Percentiles rank a stretch among this genome's conserved stretches.
Conservation (phyloP, 1,284 basidiomycete genomes). For the Tremellales sp. region DNA sequence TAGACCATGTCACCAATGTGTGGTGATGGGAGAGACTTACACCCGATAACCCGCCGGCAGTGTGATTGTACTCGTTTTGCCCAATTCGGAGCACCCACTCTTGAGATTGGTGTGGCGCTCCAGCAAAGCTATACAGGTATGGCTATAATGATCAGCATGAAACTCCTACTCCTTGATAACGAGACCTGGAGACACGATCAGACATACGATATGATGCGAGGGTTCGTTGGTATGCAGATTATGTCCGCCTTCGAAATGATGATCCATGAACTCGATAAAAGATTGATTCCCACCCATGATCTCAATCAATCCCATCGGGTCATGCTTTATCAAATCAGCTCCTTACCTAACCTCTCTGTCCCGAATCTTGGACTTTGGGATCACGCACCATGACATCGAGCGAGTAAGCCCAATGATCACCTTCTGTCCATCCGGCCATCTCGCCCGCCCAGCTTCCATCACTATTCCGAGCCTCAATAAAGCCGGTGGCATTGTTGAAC, state of each 20-base stretch:
- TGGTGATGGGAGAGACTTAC: slow-evolving; percentile 53
- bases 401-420: slow-evolving; percentile 78
- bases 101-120: slow-evolving; percentile 65
- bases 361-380: no score
- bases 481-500: slow-evolving; percentile 68
- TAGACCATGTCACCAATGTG: not conserved
- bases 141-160: slow-evolving; percentile 47
- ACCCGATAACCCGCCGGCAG: slow-evolving; percentile 47
- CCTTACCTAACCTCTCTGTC: no score
- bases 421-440: slow-evolving; percentile 71
- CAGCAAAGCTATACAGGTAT: slow-evolving; percentile 70
- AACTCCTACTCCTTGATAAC: no score
- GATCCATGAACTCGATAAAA: slow-evolving; percentile 67
- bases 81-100: slow-evolving; percentile 66
- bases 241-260: slow-evolving; percentile 72
- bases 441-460: slow-evolving; percentile 68
- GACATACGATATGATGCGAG: slow-evolving; percentile 39
- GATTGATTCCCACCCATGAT: slow-evolving; percentile 61
- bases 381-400: slow-evolving; percentile 60
- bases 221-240: slow-evolving; percentile 81
- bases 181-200: no score
- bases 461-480: slow-evolving; percentile 72
- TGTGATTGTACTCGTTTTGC: slow-evolving; percentile 61
- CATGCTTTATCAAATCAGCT: no score
- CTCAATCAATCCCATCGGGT: slow-evolving; percentile 61